A percentile compares a stretch with the other conserved stretches of the same genome.
phyloP scores from a whole-genome alignment of 140 eudicot species.

The Senecio squalidus region DNA sequence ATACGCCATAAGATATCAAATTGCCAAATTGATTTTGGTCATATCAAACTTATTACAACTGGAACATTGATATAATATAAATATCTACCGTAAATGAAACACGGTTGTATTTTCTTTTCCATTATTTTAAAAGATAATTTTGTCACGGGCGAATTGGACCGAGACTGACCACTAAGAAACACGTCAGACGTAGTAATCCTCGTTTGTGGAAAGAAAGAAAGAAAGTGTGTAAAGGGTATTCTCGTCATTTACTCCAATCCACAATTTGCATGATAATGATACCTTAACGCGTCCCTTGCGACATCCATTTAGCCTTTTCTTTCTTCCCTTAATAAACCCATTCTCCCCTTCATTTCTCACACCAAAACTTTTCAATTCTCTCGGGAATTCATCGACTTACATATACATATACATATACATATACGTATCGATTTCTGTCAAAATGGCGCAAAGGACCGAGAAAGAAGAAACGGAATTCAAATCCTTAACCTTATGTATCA shows the following conservation, averaged over 20 bases:
- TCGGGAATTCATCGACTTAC: not conserved
- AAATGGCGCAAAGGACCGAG: conserved; percentile 63
- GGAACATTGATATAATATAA: not conserved
- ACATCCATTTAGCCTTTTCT: conserved; percentile 40
- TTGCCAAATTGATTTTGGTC: too few relatives aligned
- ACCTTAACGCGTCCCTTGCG: conserved; percentile 53
- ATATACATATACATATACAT: too few relatives aligned
- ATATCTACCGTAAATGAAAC: too few relatives aligned
- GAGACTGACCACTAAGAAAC: conserved; percentile 13
- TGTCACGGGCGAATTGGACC: conserved; percentile 15
- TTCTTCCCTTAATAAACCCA: conserved; percentile 30
- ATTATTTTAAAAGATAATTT: not conserved
- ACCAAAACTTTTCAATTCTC: conserved; percentile 8
- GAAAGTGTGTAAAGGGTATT: not conserved
- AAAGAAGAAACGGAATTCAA: conserved; percentile 77
- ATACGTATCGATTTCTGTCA: not conserved
- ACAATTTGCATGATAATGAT: conserved; percentile 25
- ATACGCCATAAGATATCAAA: too few relatives aligned
- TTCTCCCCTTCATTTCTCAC: conserved; percentile 4
- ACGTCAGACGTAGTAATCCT: conserved; percentile 37
- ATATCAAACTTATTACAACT: too few relatives aligned
- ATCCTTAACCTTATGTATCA: conserved; percentile 47
- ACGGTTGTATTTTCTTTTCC: too few relatives aligned
- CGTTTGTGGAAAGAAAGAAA: not conserved
- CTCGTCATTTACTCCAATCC: not conserved